Evolutionary conservation across 352 stramenopile species (phyloP), one percentile per base, ranked within the genome.

Genomic region (Globisporangium nodosum): DNA sequence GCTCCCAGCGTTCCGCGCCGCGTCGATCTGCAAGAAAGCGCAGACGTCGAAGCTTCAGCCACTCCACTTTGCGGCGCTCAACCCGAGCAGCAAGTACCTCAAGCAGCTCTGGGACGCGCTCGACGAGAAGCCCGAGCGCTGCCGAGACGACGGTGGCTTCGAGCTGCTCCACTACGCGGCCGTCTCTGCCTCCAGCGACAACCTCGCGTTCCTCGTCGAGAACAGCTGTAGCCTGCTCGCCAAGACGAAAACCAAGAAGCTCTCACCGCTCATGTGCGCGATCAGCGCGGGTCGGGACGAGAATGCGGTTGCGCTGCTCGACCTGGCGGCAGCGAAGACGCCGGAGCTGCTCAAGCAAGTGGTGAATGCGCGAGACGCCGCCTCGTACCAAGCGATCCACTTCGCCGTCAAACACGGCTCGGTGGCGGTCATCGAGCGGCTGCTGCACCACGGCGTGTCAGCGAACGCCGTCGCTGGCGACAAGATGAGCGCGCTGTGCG

Each of bases 51-150:
- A 70, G 20, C 73, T 92, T n/a, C 78, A 76, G 0, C 83, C 83
- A 16, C 57, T 93, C 15, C 83, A 93, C 43, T 56, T 93, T 15
- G 81, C 83, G 12, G 75, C 75, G 1, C 88, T 93, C 58, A 91
- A 91, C 27, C 79, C 83, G 1, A 86, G 88, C 40, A 76, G 58
- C 1, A 82, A 74, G 58, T 85, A 87, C 50, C 62, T 93, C 9
- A 61, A 85, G 45, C 54, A 62, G 11, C 60, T 93, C 16, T 90
- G 77, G 77, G 76, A 87, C 37, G 82, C 68, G 40, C 65, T 68
- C 11, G 67, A 61, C 0, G 71, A 71, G 1, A 86, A 90, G 47
- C 52, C 20, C 6, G 5, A 24, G 16, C 16, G 4, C 15, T 37
- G 30, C 21, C 40, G 52, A 3, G n/a, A 24, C 42, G n/a, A 18